Evolutionary conservation across 1,139 yeast genomes (phyloP).

Genomic region (Lodderomyces parapsilosis): DNA sequence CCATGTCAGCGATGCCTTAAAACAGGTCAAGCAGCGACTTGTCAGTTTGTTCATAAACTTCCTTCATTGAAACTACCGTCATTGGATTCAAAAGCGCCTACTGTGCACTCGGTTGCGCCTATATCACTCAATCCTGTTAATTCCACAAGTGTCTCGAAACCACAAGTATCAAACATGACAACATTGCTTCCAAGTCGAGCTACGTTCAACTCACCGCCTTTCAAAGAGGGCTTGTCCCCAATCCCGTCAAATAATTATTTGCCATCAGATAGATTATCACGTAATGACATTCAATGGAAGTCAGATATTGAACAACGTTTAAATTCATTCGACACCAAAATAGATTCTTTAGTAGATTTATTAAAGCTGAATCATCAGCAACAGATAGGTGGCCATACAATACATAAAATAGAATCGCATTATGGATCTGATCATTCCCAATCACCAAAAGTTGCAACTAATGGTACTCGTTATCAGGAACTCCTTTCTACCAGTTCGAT

Average conservation of each 20-base stretch:
- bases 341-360: conserved; percentile 43
- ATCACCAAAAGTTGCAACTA: background rate
- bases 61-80: conserved; percentile 45
- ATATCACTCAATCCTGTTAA: background rate
- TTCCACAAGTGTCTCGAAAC: background rate
- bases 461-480: background rate
- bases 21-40: conserved; percentile 44
- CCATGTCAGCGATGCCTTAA: conserved; percentile 62
- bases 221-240: background rate
- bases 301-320: conserved; percentile 44
- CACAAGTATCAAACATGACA: background rate
- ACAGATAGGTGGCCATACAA: background rate
- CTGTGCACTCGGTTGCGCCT: conserved; percentile 1
- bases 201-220: background rate
- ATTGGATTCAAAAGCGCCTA: conserved; percentile 5
- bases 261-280: background rate
- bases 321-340: conserved; percentile 44
- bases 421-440: background rate
- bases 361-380: conserved; percentile 13
- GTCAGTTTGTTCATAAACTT: conserved; percentile 57
- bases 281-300: conserved; percentile 34
- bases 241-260: background rate
- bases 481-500: background rate
- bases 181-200: background rate
- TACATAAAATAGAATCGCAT: background rate